These are phyloP conservation scores for Chlorella sp. DNA, from an alignment of 139 green algal species.

Conservation along the genomic window DNA sequence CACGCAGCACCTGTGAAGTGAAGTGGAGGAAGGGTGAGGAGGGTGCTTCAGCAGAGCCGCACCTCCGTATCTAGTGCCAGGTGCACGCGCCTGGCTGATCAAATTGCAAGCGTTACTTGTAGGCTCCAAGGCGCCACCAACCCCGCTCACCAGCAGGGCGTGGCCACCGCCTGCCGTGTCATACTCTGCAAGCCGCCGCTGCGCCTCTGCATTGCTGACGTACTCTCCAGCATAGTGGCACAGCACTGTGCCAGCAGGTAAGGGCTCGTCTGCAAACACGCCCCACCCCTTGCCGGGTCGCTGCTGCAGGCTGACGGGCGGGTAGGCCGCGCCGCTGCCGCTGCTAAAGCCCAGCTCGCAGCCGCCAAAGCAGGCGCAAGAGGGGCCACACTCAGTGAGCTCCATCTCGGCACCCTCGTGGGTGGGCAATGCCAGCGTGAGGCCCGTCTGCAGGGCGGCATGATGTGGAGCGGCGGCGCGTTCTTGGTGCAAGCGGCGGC, in stretches of 20 bases:
- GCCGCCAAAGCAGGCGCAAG: constrained; percentile 37
- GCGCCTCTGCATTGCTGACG: constrained; percentile 48
- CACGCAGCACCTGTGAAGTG: constrained; percentile 55
- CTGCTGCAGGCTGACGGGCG: constrained; percentile 4
- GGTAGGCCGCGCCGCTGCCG: neutral
- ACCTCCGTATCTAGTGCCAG: no score
- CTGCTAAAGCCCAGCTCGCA: constrained; percentile 26
- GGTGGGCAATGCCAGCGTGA: neutral
- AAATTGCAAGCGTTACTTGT: no score
- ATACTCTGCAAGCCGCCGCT: constrained; percentile 55
- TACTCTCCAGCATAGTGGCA: constrained; percentile 64
- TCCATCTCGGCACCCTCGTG: neutral
- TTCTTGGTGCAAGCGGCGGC: neutral
- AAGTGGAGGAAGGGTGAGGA: neutral
- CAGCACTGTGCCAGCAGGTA: constrained; percentile 55
- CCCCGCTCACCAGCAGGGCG: constrained; percentile 61
- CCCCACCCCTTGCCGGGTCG: constrained; percentile 55
- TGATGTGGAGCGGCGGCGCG: no score
- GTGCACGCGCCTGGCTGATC: no score
- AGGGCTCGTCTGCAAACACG: constrained; percentile 23
- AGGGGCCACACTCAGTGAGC: constrained; percentile 51
- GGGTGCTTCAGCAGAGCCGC: neutral
- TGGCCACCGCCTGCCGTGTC: constrained; percentile 54
- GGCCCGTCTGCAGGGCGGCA: neutral
- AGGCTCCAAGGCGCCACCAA: no score